Percentiles rank a stretch among this genome's conserved stretches.
Evolutionary conservation across 2,329 filamentous ascomycete genomes (phyloP).

Genomic region (Verticillium isaacii): DNA sequence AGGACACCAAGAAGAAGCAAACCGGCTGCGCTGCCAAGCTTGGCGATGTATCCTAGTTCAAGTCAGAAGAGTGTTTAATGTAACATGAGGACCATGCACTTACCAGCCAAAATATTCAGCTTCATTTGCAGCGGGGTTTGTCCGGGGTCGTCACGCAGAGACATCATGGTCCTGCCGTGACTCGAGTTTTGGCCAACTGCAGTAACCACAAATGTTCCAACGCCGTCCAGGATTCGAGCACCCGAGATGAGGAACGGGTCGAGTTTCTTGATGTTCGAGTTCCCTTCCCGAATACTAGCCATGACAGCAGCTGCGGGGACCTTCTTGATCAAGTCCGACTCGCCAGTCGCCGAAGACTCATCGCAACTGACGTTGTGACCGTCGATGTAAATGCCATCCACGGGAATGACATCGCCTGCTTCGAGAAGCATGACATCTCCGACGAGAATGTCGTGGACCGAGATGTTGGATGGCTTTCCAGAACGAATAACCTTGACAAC

Average conservation of each 20-base stretch:
- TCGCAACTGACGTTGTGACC: constrained; percentile 55
- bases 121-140: constrained; percentile 16
- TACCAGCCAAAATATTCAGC: constrained; percentile 15
- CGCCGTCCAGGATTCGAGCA: constrained; percentile 59
- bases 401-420: constrained; percentile 67
- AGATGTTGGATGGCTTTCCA: constrained; percentile 64
- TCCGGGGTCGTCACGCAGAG: constrained; percentile 15
- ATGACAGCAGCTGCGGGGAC: constrained; percentile 54
- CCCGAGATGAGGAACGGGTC: constrained; percentile 83
- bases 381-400: constrained; percentile 64
- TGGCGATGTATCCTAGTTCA: constrained; percentile 14
- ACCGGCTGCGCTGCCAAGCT: constrained; percentile 15
- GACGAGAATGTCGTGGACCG: constrained; percentile 65
- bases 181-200: constrained; percentile 15
- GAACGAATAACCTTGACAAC: constrained; percentile 71
- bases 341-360: constrained; percentile 69
- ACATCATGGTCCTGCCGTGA: constrained; percentile 16
- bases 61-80: neutral
- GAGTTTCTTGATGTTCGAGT: constrained; percentile 44
- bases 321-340: constrained; percentile 70
- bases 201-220: constrained; percentile 14
- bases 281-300: constrained; percentile 43
- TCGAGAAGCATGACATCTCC: constrained; percentile 73
- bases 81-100: neutral
- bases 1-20: constrained; percentile 13